A percentile compares a stretch with the other conserved stretches of the same genome.
These are phyloP conservation scores for Lecanicillium sp. DNA, from an alignment of 2,329 filamentous ascomycete species.

Conservation along the genomic window DNA sequence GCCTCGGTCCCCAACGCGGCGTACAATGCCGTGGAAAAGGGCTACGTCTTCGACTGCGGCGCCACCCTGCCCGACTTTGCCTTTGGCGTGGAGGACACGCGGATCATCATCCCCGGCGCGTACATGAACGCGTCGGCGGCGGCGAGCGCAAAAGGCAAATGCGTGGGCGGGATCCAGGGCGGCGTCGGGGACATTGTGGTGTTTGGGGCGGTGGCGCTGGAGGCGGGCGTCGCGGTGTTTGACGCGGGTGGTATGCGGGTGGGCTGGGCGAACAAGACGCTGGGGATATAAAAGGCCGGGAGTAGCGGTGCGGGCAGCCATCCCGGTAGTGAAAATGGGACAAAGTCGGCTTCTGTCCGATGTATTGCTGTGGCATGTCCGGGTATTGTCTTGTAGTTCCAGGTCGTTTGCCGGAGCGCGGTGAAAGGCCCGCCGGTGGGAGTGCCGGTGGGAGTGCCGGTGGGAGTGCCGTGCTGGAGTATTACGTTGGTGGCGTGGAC, in stretches of 20 bases:
- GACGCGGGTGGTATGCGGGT: background rate
- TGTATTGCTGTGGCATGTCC: no score
- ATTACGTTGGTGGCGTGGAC: no score
- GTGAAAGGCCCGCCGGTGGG: no score
- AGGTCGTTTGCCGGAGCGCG: no score
- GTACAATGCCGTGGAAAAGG: conserved; percentile 17
- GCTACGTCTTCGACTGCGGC: conserved; percentile 36
- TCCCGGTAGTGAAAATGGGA: background rate
- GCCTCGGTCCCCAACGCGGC: conserved; percentile 10
- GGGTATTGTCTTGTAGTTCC: no score
- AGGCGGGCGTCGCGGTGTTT: conserved; percentile 9
- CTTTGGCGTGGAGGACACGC: conserved; percentile 45
- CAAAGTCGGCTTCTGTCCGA: no score
- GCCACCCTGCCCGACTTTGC: conserved; percentile 30
- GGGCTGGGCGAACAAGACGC: conserved; percentile 13
- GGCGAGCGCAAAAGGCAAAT: background rate
- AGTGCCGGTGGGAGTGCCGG: no score
- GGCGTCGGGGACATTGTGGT: background rate
- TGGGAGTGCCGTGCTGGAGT: no score
- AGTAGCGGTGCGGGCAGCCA: background rate
- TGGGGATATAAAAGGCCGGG: background rate
- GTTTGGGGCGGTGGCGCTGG: conserved; percentile 10
- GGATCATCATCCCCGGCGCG: background rate
- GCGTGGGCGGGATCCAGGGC: conserved; percentile 8
- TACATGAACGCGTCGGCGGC: background rate